Evolutionary conservation across 768 basidiomycete species (phyloP).

Genomic region (Pleurotus djamor): DNA sequence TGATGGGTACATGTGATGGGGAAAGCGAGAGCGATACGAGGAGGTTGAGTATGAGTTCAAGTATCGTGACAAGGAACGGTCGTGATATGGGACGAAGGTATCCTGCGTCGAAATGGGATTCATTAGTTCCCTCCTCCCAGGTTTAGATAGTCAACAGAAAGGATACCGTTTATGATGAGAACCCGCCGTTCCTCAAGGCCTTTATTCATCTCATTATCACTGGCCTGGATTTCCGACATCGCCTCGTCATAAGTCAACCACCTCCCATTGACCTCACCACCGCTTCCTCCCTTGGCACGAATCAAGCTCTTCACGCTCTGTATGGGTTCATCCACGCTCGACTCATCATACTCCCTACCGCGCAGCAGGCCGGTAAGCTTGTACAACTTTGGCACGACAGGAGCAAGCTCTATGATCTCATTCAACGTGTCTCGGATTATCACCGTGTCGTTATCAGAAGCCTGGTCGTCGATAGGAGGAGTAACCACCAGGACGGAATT

Average conservation of each 20-base stretch:
- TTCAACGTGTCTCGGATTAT: slow-evolving; percentile 79
- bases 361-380: slow-evolving; percentile 59
- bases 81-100: slow-evolving; percentile 72
- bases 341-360: slow-evolving; percentile 72
- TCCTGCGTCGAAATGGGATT: slow-evolving; percentile 33
- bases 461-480: slow-evolving; percentile 21
- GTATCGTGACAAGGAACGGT: slow-evolving; percentile 61
- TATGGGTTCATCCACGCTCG: slow-evolving; percentile 39
- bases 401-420: slow-evolving; percentile 81
- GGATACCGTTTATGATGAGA: slow-evolving; percentile 65
- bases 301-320: slow-evolving; percentile 18
- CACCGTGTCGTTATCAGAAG: slow-evolving; percentile 30
- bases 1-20: slow-evolving; percentile 50
- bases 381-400: slow-evolving; percentile 75
- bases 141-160: background rate
- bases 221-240: slow-evolving; percentile 71
- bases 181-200: slow-evolving; percentile 72
- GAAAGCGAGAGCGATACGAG: slow-evolving; percentile 64
- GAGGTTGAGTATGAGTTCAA: slow-evolving; percentile 73
- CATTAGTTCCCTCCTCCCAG: background rate
- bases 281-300: slow-evolving; percentile 11
- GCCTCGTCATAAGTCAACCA: slow-evolving; percentile 63
- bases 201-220: slow-evolving; percentile 65
- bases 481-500: slow-evolving; percentile 83
- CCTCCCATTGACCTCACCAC: slow-evolving; percentile 10